Conservation (phyloP, 495 filamentous ascomycete species). For the Recurvomyces mirabilis region DNA sequence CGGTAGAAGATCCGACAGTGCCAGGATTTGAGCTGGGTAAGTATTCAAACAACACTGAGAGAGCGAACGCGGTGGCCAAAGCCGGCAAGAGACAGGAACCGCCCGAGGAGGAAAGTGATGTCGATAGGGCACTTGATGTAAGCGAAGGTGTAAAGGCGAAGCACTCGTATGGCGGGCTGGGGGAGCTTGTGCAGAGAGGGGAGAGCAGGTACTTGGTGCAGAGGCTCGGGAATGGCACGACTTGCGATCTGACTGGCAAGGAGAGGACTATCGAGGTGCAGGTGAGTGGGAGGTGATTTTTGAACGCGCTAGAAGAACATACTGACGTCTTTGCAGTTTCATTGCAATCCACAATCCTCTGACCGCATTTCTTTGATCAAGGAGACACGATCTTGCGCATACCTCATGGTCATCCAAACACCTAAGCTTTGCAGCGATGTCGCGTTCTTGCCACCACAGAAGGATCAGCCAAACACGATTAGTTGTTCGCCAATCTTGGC, state of each 20-base stretch:
- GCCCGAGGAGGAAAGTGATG: slow-evolving; percentile 24
- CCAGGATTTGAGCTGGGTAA: slow-evolving; percentile 72
- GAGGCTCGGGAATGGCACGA: slow-evolving; percentile 69
- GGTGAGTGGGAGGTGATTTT: slow-evolving; percentile 19
- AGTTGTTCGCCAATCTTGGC: slow-evolving; percentile 62
- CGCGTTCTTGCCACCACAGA: slow-evolving; percentile 78
- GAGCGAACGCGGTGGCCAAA: slow-evolving; percentile 20
- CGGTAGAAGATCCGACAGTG: slow-evolving; percentile 60
- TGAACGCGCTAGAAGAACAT: not conserved
- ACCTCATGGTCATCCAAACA: slow-evolving; percentile 90
- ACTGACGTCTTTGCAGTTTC: slow-evolving; percentile 45
- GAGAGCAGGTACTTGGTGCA: slow-evolving; percentile 87
- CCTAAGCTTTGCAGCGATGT: slow-evolving; percentile 86
- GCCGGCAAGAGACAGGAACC: slow-evolving; percentile 27
- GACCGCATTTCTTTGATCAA: slow-evolving; percentile 94
- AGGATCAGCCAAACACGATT: slow-evolving; percentile 65
- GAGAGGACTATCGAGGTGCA: slow-evolving; percentile 78
- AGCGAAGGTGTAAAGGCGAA: slow-evolving; percentile 32
- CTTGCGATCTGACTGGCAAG: slow-evolving; percentile 82
- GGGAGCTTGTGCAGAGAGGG: slow-evolving; percentile 46
- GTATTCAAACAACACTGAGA: slow-evolving; percentile 30
- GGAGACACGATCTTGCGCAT: slow-evolving; percentile 84
- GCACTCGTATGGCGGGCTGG: slow-evolving; percentile 1
- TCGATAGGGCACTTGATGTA: slow-evolving; percentile 26
- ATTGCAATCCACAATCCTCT: slow-evolving; percentile 66